phyloP scores from a whole-genome alignment of 2,329 filamentous ascomycete species.

The Diaporthe batatas region DNA sequence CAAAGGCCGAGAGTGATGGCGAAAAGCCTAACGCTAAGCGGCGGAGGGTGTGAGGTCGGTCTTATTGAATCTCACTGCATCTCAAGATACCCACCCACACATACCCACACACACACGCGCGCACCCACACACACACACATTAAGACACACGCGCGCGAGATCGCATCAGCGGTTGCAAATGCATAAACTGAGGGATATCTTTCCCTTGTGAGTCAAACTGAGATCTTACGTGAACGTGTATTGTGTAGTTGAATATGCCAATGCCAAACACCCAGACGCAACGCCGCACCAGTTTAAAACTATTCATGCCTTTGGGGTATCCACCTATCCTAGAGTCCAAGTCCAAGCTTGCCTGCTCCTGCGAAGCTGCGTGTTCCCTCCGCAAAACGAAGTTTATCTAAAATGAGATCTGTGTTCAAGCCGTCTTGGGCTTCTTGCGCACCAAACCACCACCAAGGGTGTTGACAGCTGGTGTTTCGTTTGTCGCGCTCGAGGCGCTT shows the following conservation, averaged over 20 bases:
- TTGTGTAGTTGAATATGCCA: neutral
- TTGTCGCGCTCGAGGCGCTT: slow-evolving; percentile 5
- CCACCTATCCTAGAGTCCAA: slow-evolving; percentile 27
- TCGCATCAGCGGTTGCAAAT: neutral
- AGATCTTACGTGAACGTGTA: neutral
- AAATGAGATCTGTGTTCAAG: slow-evolving; percentile 4
- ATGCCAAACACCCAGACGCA: neutral
- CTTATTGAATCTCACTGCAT: neutral
- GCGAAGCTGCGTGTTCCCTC: slow-evolving; percentile 9
- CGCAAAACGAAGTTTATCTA: neutral
- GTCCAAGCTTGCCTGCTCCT: slow-evolving; percentile 3
- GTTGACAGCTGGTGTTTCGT: slow-evolving; percentile 47
- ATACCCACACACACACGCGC: too few species aligned
- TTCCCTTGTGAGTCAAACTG: neutral
- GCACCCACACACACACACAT: slow-evolving; percentile 3
- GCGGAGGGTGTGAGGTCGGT: slow-evolving; percentile 41
- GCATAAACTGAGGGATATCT: neutral
- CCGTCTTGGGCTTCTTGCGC: slow-evolving; percentile 57
- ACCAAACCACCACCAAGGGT: slow-evolving; percentile 56
- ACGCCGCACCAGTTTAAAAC: slow-evolving; percentile 30
- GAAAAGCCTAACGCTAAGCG: slow-evolving; percentile 48
- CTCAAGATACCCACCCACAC: slow-evolving; percentile 39
- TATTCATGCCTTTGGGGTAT: slow-evolving; percentile 38
- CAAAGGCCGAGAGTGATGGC: slow-evolving; percentile 38
- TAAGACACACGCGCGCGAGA: too few species aligned